These are phyloP conservation scores for Hibiscus mutabilis DNA, from an alignment of 345 rosid species.

Conservation along the genomic window DNA sequence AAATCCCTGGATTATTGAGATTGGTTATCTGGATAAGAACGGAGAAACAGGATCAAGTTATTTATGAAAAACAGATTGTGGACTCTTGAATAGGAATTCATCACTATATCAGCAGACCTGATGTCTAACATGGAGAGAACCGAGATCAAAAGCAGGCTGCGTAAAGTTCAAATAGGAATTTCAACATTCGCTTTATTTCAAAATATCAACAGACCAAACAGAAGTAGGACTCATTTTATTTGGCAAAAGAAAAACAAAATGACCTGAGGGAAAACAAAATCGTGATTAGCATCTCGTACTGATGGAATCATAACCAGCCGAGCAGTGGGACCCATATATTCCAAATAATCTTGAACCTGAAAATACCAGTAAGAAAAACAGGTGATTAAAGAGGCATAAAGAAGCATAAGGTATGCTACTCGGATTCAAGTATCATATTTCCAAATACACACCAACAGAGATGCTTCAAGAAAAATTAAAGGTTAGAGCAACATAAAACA, in stretches of 20 bases:
- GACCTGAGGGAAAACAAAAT: conserved; percentile 95
- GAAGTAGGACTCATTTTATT: neutral
- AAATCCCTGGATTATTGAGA: conserved; percentile 73
- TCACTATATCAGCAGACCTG: conserved; percentile 36
- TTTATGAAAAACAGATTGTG: neutral
- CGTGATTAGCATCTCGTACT: conserved; percentile 82
- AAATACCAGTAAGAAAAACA: conserved; percentile 5
- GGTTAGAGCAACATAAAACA: neutral
- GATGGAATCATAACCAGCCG: conserved; percentile 75
- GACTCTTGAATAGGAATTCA: conserved; percentile 1
- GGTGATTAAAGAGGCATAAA: neutral
- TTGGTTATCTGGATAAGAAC: conserved; percentile 44
- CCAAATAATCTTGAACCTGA: conserved; percentile 84
- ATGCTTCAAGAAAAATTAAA: neutral
- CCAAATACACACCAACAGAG: neutral
- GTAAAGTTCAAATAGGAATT: conserved; percentile 9
- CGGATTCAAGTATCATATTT: neutral
- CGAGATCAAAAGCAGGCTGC: conserved; percentile 81
- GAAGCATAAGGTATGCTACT: neutral
- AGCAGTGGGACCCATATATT: conserved; percentile 61
- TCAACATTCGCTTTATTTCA: neutral
- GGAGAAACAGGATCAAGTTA: neutral
- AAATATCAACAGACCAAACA: conserved; percentile 3
- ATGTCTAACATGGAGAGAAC: conserved; percentile 32
- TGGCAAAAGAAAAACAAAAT: conserved; percentile 10